Base-by-base conservation (phyloP, 2,329 filamentous ascomycete species). In the Ophiostoma sp. region DNA sequence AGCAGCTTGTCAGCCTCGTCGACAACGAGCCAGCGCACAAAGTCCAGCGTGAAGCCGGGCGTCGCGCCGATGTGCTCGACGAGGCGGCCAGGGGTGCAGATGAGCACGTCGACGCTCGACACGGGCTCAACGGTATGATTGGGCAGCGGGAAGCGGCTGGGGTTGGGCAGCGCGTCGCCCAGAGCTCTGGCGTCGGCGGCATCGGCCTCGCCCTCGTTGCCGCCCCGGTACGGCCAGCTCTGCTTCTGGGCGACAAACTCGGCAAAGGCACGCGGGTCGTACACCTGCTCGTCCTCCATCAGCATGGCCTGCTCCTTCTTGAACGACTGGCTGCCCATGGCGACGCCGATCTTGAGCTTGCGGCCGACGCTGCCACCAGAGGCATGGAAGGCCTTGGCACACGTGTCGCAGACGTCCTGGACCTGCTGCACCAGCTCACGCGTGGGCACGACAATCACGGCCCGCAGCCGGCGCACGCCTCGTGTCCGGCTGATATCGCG, bases 1-100 rank as follows among this genome's bases (percentile, higher is more conserved):
- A 98, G 84, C 12, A 98, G 81, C 75, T 95, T 92, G 77, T 98
- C 94, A 11, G 94, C 95, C 78, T 98, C 94, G 74, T 98, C 94
- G 63, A 97, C 90, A 2, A 97, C 86, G 0, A 98, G 82, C 93
- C 93, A 98, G 70, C 91, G 86, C 4, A 97, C 82, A 75, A 90
- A 84, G 68, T 90, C 85, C 36, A 98, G 81, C 0, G 83, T 86
- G 76, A 98, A 97, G 0, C 92, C 93, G 3, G 87, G 86, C 0
- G 94, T 98, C 70, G 89, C 88, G 71, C 89, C 89, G 66, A 97
- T 84, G 77, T 98, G 94, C 74, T 98, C 94, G 4, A 98, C 92
- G 0, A 98, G 84, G 71, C 94, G 87, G 70, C 95, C 95, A 0
- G 94, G 94, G 0, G 94, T 98, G 76, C 92, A 95, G 66, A 97